These are phyloP conservation scores for Phoma sp. DNA, from an alignment of 2,329 filamentous ascomycete genomes.

Conservation along the genomic window DNA sequence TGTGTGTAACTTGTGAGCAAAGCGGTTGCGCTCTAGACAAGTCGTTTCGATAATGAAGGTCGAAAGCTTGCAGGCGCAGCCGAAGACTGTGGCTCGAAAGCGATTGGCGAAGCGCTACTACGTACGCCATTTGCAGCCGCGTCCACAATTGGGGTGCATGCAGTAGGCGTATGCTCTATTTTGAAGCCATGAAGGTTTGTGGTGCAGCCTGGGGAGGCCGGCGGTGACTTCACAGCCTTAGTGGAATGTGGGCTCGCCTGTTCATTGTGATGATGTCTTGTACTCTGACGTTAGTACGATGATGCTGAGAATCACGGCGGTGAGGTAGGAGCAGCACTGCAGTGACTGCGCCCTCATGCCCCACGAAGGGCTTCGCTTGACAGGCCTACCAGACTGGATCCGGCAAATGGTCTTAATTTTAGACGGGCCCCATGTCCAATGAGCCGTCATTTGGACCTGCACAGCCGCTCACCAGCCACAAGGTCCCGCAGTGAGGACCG, in stretches of 20 bases:
- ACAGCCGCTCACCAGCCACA: conserved; percentile 42
- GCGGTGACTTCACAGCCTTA: neutral
- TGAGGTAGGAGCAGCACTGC: conserved; percentile 22
- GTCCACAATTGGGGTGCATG: conserved; percentile 14
- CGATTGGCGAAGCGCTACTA: conserved; percentile 8
- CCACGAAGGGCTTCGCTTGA: conserved; percentile 27
- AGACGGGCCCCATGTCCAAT: conserved; percentile 27
- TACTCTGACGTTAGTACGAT: conserved; percentile 10
- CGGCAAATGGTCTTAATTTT: conserved; percentile 33
- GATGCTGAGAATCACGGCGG: conserved; percentile 20
- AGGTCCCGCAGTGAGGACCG: conserved; percentile 18
- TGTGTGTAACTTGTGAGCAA: neutral
- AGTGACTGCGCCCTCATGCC: conserved; percentile 27
- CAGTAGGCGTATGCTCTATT: conserved; percentile 1
- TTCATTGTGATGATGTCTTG: neutral
- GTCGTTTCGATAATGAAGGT: neutral
- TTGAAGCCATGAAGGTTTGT: conserved; percentile 2
- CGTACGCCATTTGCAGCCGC: conserved; percentile 8
- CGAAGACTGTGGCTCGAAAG: neutral
- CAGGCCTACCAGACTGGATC: conserved; percentile 15
- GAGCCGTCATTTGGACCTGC: conserved; percentile 7
- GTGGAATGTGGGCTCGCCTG: neutral
- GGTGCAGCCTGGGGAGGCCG: conserved; percentile 8
- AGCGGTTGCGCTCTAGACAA: neutral
- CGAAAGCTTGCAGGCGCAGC: conserved; percentile 7